phyloP scores from a whole-genome alignment of 257 asterid species.

The Solanum sejunctum region DNA sequence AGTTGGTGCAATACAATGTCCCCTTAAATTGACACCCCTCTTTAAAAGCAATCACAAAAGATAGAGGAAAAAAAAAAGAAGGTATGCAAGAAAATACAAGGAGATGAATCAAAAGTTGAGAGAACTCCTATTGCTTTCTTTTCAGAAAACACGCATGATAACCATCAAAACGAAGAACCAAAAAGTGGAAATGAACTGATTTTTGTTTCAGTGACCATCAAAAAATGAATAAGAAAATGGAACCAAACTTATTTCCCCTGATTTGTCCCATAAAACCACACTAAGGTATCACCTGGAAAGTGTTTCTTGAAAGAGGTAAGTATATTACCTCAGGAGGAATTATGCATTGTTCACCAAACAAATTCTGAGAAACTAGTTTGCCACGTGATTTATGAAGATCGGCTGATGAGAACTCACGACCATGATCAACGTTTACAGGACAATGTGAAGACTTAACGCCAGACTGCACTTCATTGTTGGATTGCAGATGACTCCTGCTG shows the following conservation, averaged over 20 bases:
- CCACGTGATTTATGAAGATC: slow-evolving; percentile 16
- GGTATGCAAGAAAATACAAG: neutral
- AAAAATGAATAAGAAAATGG: neutral
- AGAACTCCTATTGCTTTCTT: neutral
- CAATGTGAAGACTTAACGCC: neutral
- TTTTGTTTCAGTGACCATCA: neutral
- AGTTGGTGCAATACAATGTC: neutral
- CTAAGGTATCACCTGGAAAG: neutral
- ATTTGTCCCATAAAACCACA: neutral
- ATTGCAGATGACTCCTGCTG: slow-evolving; percentile 18
- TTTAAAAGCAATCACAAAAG: neutral
- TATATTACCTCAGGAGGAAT: slow-evolving; percentile 42
- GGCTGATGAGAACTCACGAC: slow-evolving; percentile 12
- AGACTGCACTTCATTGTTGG: slow-evolving; percentile 19
- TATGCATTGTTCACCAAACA: slow-evolving; percentile 16
- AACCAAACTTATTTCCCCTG: neutral
- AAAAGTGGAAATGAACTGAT: neutral
- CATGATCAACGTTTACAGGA: slow-evolving; percentile 8
- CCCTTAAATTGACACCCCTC: neutral
- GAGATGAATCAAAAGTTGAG: neutral
- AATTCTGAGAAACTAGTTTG: slow-evolving; percentile 20
- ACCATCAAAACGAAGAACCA: neutral
- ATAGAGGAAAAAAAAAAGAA: neutral
- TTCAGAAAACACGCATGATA: neutral
- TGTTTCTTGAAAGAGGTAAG: neutral